Base-by-base conservation (phyloP, 352 stramenopile species). In the Pseudoperonospora humuli region DNA sequence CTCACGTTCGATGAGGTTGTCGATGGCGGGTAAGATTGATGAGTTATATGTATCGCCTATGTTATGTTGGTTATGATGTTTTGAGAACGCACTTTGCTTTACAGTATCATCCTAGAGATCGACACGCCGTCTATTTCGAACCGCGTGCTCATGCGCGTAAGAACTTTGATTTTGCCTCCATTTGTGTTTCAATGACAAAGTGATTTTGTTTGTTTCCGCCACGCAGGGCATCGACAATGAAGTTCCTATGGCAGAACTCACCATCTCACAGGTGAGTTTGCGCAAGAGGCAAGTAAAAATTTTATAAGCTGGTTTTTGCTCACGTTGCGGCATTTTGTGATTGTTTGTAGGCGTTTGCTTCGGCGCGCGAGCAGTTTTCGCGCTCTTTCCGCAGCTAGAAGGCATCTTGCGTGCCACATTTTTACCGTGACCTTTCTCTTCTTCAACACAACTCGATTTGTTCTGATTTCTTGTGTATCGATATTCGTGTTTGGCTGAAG, bases 1-100 rank as follows among this genome's bases (percentile, higher is more conserved):
- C 59, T 96, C 33, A 90, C 82, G 9, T 84, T 94, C 40, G 85
- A 96, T 45, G 85, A 96, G 64, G 78, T 96, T 45, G 79, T 96
- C 28, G 85, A 96, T 39, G 84, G 84, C 40, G 85, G 85, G 72
- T 89, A 68, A 43, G 71, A 55, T 37, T 19, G 7, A 39, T 15
- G 3, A 18, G 33, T 7, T 37, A 2, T 28, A 6, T 39, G 20
- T 5, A 5, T 41, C 27, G 23, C 23, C 5, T 15, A 10, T 33
- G 10, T 0, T 9, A 21, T 34, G n/a, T 5, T 38, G 2, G 24
- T n/a, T 10, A 3, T 38, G 19, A 39, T 48, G 14, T 40, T 20
- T n/a, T 47, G 37, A 45, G 20, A 2, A 35, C 53, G 2, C 13
- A 32, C 4, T 31, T 39, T 35, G 17, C 2, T 39, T n/a, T 27